These are phyloP conservation scores for Penicillium taxi DNA, from an alignment of 495 filamentous ascomycete species.

Conservation along the genomic window DNA sequence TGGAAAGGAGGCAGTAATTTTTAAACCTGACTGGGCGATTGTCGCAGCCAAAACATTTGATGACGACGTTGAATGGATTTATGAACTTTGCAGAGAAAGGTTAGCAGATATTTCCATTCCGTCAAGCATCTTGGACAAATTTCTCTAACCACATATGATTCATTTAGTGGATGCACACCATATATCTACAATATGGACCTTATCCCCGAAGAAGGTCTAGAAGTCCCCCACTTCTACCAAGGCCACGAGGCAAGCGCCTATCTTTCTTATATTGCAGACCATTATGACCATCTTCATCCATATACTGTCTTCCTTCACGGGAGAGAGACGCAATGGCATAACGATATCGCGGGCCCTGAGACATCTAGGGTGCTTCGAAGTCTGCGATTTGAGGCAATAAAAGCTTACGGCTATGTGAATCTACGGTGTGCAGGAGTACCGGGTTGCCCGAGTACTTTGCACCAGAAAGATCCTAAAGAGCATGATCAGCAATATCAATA, in stretches of 20 bases:
- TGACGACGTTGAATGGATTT: too few relatives aligned
- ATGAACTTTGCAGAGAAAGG: too few relatives aligned
- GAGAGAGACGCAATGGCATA: conserved; percentile 16
- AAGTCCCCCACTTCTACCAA: conserved; percentile 7
- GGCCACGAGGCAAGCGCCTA: conserved; percentile 19
- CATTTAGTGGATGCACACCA: conserved; percentile 12
- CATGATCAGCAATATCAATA: conserved; percentile 11
- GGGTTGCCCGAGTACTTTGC: conserved; percentile 10
- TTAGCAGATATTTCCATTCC: too few relatives aligned
- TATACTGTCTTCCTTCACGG: conserved; percentile 19
- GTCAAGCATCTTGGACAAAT: too few relatives aligned
- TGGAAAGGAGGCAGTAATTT: too few relatives aligned
- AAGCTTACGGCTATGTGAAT: conserved; percentile 11
- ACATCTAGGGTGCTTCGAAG: conserved; percentile 9
- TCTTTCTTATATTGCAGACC: conserved; percentile 12
- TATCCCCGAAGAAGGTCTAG: conserved; percentile 7
- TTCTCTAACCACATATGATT: too few relatives aligned
- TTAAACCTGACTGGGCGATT: too few relatives aligned
- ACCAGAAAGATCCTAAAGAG: conserved; percentile 1
- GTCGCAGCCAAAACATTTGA: too few relatives aligned
- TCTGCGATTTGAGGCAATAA: conserved; percentile 12
- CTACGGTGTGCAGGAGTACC: conserved; percentile 12
- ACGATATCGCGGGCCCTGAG: conserved; percentile 13
- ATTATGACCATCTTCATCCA: conserved; percentile 11
- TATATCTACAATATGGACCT: conserved; percentile 15